These are phyloP conservation scores for Ophiostoma populinum DNA, from an alignment of 2,329 filamentous ascomycete species.

Conservation along the genomic window DNA sequence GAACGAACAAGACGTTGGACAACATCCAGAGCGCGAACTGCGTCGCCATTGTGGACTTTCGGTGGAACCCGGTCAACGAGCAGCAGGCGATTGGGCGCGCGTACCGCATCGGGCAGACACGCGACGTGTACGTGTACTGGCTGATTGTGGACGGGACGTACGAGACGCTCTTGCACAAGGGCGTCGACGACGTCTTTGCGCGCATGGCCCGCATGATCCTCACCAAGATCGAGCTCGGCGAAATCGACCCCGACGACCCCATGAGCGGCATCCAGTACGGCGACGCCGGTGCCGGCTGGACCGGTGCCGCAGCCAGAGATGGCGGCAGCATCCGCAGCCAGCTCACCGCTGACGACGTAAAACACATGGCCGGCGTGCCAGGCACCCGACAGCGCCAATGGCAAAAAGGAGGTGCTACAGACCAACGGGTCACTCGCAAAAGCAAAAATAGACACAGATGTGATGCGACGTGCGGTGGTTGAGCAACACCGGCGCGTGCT, in stretches of 20 bases:
- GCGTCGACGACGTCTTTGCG: constrained; percentile 81
- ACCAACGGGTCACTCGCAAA: too few species aligned
- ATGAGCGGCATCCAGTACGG: constrained; percentile 95
- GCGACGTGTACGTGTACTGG: constrained; percentile 70
- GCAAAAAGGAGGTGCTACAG: too few species aligned
- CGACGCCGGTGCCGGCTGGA: constrained; percentile 49
- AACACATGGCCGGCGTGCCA: too few species aligned
- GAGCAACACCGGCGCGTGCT: too few species aligned
- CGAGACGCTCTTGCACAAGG: constrained; percentile 60
- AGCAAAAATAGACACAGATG: too few species aligned
- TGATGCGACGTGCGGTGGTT: too few species aligned
- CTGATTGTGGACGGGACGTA: constrained; percentile 65
- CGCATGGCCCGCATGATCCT: constrained; percentile 81
- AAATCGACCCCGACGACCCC: constrained; percentile 93
- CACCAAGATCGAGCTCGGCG: constrained; percentile 92
- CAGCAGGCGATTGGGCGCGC: constrained; percentile 76
- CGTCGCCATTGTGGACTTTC: constrained; percentile 72
- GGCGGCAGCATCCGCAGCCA: constrained; percentile 57
- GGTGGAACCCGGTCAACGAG: constrained; percentile 65
- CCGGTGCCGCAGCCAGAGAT: constrained; percentile 43
- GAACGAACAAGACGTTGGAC: background rate
- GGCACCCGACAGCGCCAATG: too few species aligned
- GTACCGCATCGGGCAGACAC: constrained; percentile 70
- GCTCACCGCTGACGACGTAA: constrained; percentile 48
- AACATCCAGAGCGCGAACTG: constrained; percentile 50